Percentiles rank a stretch among this genome's conserved stretches.
Evolutionary conservation across 106 monocot species (phyloP).

Genomic region (Dactylorhiza incarnata): DNA sequence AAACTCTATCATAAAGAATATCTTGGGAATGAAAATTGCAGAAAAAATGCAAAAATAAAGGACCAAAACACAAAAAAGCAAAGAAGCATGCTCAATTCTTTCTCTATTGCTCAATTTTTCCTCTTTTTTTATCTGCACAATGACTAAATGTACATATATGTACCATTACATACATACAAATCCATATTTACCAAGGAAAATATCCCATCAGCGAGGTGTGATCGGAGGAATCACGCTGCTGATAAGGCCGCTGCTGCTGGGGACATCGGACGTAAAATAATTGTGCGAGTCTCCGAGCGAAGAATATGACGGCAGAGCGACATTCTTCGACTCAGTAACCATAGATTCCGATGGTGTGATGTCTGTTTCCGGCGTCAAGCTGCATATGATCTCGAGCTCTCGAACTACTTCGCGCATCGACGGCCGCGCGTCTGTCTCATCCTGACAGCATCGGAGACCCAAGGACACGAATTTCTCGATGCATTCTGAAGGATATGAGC

Average conservation of each 20-base stretch:
- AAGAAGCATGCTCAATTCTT: no score
- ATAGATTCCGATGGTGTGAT: conserved; percentile 19
- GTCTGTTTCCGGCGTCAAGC: conserved; percentile 49
- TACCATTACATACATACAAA: neutral
- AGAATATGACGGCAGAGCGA: conserved; percentile 22
- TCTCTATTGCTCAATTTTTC: no score
- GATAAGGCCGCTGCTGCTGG: conserved; percentile 49
- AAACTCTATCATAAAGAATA: no score
- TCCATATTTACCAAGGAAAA: neutral
- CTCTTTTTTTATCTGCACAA: no score
- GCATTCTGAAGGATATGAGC: conserved; percentile 69
- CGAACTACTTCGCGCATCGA: conserved; percentile 81
- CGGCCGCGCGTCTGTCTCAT: conserved; percentile 80
- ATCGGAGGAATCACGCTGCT: conserved; percentile 54
- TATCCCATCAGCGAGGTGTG: conserved; percentile 41
- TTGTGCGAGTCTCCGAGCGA: conserved; percentile 14
- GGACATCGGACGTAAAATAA: conserved; percentile 39
- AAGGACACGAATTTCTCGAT: conserved; percentile 57
- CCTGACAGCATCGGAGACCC: conserved; percentile 78
- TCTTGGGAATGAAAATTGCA: no score
- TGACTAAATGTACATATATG: no score
- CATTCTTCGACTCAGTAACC: conserved; percentile 7
- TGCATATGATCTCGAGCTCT: conserved; percentile 72
- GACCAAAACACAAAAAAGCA: no score
- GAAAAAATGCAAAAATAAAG: no score